Base-by-base conservation (phyloP, 768 basidiomycete genomes). In the Gyrodon lividus region DNA sequence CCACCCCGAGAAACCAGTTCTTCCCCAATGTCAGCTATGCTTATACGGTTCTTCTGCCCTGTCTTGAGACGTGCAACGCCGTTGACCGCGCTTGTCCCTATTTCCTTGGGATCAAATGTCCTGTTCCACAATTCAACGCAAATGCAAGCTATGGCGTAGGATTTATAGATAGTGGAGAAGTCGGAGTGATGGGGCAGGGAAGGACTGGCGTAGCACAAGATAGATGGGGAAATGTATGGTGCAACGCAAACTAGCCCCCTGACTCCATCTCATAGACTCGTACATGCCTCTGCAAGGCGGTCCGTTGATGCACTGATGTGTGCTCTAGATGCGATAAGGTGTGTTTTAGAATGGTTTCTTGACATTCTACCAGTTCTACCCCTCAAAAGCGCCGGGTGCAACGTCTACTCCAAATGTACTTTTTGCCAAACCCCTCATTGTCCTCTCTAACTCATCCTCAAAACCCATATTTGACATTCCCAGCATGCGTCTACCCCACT, bases 371-470 rank as follows among this genome's bases (percentile, higher is more conserved):
- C 0, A 14, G 17, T 13, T 57, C 77, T 51, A 69, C 20, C 80
- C 82, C 4, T 72, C 67, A 65, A 89, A 91, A 3, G 73, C 79
- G 20, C 67, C 72, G 8, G 78, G 73, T 2, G 74, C 76, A 14
- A 92, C 77, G 45, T 94, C 89, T 38, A 94, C 76, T 2, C 92
- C 92, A 49, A 94, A 77, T 54, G 83, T 86, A 42, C 79, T 81
- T 63, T 82, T 86, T n/a, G 91, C 90, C 68, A 92, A 80, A 9
- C 75, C 80, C 40, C 82, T 73, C 75, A 92, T 83, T 24, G 82
- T 79, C 57, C 74, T 73, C 76, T 96, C 90, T 47, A 96, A 65
- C 65, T 89, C 83, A 54, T 91, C 89, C 67, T 96, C 92, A 60
- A 93, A 91, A 17, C 80, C 84, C 23, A 71, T 63, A 20, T 69